Conservation (phyloP, 306 rosid genomes). For the Ziziphus jujuba region DNA sequence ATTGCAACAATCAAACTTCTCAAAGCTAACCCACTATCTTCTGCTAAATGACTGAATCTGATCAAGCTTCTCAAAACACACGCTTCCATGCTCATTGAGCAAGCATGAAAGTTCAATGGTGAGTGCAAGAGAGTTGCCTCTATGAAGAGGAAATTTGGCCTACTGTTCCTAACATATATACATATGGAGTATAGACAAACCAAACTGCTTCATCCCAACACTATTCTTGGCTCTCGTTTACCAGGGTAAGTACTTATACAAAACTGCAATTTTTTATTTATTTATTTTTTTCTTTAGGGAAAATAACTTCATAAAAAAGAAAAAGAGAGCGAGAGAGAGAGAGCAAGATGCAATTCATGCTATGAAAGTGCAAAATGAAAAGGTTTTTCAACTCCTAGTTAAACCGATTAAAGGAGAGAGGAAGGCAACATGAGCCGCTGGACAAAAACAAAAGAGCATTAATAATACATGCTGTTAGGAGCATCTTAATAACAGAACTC, state of each 20-base stretch:
- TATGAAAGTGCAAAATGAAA: not conserved
- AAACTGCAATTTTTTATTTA: not conserved
- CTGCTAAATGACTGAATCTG: constrained; percentile 54
- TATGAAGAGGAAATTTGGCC: not conserved
- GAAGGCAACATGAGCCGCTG: not conserved
- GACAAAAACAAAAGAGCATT: not conserved
- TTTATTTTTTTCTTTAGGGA: too few relatives aligned
- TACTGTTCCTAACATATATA: not conserved
- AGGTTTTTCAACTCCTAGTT: not conserved
- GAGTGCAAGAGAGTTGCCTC: not conserved
- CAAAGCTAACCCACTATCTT: constrained; percentile 61
- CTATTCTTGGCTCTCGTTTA: not conserved
- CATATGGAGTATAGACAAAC: not conserved
- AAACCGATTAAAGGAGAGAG: not conserved
- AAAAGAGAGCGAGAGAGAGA: not conserved
- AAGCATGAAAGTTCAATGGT: constrained; percentile 31
- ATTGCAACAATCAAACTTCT: constrained; percentile 62
- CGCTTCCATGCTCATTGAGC: constrained; percentile 44
- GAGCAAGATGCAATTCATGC: not conserved
- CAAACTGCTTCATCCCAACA: not conserved
- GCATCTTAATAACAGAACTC: not conserved
- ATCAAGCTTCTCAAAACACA: constrained; percentile 55
- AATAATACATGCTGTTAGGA: not conserved
- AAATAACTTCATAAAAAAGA: too few relatives aligned
- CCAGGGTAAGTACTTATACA: not conserved